Evolutionary conservation across 805 yeast genomes (phyloP), one percentile per base, ranked within the genome.

Genomic region (Kregervanrija delftensis): DNA sequence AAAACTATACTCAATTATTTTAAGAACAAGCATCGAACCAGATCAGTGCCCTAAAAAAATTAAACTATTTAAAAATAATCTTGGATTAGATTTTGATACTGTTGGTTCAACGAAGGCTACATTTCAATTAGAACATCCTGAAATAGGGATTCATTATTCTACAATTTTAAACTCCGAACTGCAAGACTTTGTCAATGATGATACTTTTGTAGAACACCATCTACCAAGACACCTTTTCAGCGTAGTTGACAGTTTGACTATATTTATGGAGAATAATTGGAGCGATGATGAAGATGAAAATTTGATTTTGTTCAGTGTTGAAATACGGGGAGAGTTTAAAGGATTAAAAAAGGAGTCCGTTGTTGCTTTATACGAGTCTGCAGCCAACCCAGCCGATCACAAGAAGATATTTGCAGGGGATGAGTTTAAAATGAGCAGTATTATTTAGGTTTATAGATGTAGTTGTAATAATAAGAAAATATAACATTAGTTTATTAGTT

Each of bases 311-410:
- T 81, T 81, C 52, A 83, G 80, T 53, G 64, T 90, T 37, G 97
- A 95, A 46, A 61, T 91, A 22, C 69, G 96, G 39, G 98, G 98
- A 1, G 84, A 79, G 50, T 73, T 63, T 47, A 69, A 76, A 5
- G 76, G 72, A 33, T 59, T 84, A 41, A 60, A 68, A 31, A 74
- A 73, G 49, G 86, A 84, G 36, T 96, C 96, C 0, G 77, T 87
- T 13, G 72, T 84, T 12, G 72, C 96, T 0, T 58, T 86, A 15
- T 91, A 90, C 61, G 98, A 91, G 64, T 77, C 89, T 44, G 95
- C 96, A 0, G 93, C 97, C 3, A 90, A 90, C 60, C 96, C 96
- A 0, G 78, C 83, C 1, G 97, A 90, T 59, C 97, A 91, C 61
- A 58, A 65, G 47, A 61, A 64, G 50, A 64, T 66, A 37, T 62